Percentiles rank a stretch among this genome's conserved stretches.
phyloP scores from a whole-genome alignment of 1,284 basidiomycete genomes.

The Irpex sp. region DNA sequence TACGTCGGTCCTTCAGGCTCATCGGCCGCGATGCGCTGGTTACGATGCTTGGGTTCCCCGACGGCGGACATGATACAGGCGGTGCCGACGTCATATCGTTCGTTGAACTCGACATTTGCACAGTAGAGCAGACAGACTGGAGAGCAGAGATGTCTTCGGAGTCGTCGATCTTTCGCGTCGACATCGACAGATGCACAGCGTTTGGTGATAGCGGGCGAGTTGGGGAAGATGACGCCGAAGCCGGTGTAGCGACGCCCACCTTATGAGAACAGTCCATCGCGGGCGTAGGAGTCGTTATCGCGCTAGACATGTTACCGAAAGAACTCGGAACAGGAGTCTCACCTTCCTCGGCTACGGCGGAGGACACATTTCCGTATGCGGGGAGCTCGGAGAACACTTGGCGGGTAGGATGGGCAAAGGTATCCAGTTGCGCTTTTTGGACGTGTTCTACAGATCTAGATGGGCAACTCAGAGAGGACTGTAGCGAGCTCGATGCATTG shows the following conservation, averaged over 20 bases:
- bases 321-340: not conserved
- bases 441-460: not conserved
- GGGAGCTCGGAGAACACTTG: not conserved
- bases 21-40: slow-evolving; percentile 20
- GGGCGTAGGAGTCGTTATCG: not conserved
- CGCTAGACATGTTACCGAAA: not conserved
- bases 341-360: not conserved
- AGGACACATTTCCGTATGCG: not conserved
- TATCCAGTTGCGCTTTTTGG: not conserved
- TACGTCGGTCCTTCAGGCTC: slow-evolving; percentile 33
- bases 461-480: not conserved
- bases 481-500: not conserved
- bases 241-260: not conserved
- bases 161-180: not conserved
- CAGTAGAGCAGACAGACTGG: not conserved
- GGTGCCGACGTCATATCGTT: not conserved
- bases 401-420: not conserved
- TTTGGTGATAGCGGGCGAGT: not conserved
- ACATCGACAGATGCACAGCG: not conserved
- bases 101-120: not conserved
- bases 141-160: not conserved
- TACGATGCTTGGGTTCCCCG: not conserved
- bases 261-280: not conserved
- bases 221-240: not conserved
- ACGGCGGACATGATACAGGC: not conserved